These are phyloP conservation scores for Byssothecium circinans DNA, from an alignment of 2,329 filamentous ascomycete species.

Conservation along the genomic window DNA sequence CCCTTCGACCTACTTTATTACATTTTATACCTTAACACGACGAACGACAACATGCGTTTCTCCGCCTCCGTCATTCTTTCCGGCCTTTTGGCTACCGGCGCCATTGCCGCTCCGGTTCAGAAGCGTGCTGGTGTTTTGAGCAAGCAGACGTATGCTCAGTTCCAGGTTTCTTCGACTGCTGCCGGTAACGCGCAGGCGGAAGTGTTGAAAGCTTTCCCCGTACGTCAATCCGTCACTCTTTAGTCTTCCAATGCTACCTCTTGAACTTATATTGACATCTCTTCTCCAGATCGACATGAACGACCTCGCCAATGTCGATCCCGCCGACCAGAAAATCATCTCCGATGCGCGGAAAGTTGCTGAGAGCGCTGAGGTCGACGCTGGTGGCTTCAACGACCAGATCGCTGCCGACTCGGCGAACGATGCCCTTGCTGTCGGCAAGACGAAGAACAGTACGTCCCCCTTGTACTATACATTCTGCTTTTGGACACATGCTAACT, in stretches of 20 bases:
- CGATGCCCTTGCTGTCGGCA: constrained; percentile 53
- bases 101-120: constrained; percentile 6
- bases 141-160: constrained; percentile 27
- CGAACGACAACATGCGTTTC: constrained; percentile 17
- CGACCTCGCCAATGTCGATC: constrained; percentile 51
- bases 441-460: constrained; percentile 55
- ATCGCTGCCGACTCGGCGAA: constrained; percentile 49
- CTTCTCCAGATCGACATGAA: constrained; percentile 43
- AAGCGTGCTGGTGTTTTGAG: constrained; percentile 14
- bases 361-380: constrained; percentile 54
- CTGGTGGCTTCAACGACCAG: constrained; percentile 51
- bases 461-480: too few relatives aligned
- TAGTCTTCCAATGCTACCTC: too few relatives aligned
- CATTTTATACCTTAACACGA: too few relatives aligned
- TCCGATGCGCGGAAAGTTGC: constrained; percentile 53
- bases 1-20: not conserved
- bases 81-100: constrained; percentile 14
- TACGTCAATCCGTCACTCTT: constrained; percentile 27
- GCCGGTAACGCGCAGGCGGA: constrained; percentile 56
- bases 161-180: constrained; percentile 53
- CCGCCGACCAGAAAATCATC: constrained; percentile 53
- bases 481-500: too few relatives aligned
- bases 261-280: not conserved
- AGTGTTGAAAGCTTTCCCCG: constrained; percentile 56
- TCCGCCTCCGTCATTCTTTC: constrained; percentile 16